These are phyloP conservation scores for Dendrocalamus sinicus DNA, from an alignment of 176 grass and related monocot genomes.

Conservation along the genomic window DNA sequence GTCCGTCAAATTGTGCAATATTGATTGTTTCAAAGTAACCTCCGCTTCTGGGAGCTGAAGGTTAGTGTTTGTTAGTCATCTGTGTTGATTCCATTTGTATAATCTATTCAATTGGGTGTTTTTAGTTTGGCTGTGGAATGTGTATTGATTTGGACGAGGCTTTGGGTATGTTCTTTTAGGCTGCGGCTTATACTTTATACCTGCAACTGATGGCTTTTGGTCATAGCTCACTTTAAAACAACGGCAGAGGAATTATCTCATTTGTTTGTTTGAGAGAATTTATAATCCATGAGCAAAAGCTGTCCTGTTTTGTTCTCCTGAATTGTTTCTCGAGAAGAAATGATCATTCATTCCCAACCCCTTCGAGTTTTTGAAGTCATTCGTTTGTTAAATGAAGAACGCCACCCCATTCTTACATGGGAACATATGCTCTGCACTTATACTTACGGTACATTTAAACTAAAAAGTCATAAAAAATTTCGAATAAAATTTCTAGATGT, in stretches of 20 bases:
- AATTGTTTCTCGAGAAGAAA: constrained; percentile 45
- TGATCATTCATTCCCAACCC: constrained; percentile 13
- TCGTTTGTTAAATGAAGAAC: constrained; percentile 28
- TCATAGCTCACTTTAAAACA: too few relatives aligned
- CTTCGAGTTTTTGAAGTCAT: constrained; percentile 1
- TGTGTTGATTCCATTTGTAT: constrained; percentile 48
- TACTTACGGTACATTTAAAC: too few relatives aligned
- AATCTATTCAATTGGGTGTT: constrained; percentile 56
- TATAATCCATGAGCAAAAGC: too few relatives aligned
- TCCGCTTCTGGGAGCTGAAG: constrained; percentile 71
- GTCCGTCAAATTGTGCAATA: constrained; percentile 83
- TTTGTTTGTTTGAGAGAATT: too few relatives aligned
- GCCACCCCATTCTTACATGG: not conserved
- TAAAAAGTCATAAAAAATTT: too few relatives aligned
- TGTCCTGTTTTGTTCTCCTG: not conserved
- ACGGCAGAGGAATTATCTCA: too few relatives aligned
- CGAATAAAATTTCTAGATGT: too few relatives aligned
- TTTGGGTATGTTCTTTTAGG: not conserved
- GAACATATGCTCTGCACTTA: too few relatives aligned
- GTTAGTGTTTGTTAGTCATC: constrained; percentile 45
- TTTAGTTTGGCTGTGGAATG: constrained; percentile 37
- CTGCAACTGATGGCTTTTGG: too few relatives aligned
- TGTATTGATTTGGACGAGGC: constrained; percentile 29
- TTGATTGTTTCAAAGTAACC: constrained; percentile 93
- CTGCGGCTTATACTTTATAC: too few relatives aligned